These are phyloP conservation scores for Pterocarpus santalinus DNA, from an alignment of 306 rosid species.

Conservation along the genomic window DNA sequence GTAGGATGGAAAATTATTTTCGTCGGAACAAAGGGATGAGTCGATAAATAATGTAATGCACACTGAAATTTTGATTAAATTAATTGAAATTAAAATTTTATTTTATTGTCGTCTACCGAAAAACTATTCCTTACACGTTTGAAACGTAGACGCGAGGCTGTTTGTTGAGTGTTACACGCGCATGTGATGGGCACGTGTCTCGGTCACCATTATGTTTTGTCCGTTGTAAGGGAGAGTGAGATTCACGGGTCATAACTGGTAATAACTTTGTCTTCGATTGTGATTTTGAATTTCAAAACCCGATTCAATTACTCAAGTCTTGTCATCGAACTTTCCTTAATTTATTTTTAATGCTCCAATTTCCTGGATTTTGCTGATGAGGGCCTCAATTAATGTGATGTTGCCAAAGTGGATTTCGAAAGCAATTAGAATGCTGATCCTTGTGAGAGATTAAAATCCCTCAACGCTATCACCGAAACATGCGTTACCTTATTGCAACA, in stretches of 20 bases:
- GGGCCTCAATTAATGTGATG: neutral
- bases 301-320: neutral
- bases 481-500: no score
- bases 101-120: constrained; percentile 45
- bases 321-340: neutral
- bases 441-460: no score
- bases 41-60: constrained; percentile 37
- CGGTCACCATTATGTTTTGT: neutral
- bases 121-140: neutral
- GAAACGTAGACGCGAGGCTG: constrained; percentile 27
- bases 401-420: neutral
- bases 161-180: neutral
- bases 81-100: neutral
- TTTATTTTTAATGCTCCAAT: neutral
- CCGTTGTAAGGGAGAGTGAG: constrained; percentile 1
- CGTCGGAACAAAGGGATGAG: constrained; percentile 53
- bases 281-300: constrained; percentile 45
- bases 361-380: neutral
- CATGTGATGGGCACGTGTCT: constrained; percentile 35
- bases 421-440: neutral
- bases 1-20: constrained; percentile 62
- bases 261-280: neutral
- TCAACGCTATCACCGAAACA: no score
- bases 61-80: neutral
- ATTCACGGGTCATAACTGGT: neutral